Evolutionary conservation across 441 rosid genomes (phyloP), one percentile per base, ranked within the genome.

Genomic region (Erodium texanum): DNA sequence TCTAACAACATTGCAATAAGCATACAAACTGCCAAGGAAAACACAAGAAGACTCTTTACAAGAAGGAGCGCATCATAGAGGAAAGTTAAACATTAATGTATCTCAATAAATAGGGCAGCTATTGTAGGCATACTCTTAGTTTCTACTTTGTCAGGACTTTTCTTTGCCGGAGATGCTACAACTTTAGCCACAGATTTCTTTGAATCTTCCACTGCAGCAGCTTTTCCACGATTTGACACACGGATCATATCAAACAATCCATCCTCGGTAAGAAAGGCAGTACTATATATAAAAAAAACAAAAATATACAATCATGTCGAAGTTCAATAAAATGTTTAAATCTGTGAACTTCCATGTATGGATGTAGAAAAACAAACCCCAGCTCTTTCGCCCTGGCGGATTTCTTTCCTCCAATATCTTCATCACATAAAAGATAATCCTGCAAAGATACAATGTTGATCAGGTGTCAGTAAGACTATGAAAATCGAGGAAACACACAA

Each of bases 361-460:
- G 43, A 22, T 19, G 75, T 73, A 24, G 45, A 65, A 68, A 45
- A 71, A 76, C 83, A 70, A 68, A 94, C 99, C 99, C 91, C 58
- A 94, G 88, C 79, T 91, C 99, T 81, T 87, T 94, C 62, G 99
- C 97, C 82, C 83, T 94, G 66, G 77, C 62, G 9, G 99, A 94
- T 81, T 94, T 94, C 61, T 75, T 82, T 70, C 99, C 99, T 66
- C 81, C 96, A 24, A 94, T 85, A 78, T 94, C 96, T 76, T 94
- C 99, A 79, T 94, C 97, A 56, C 99, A 94, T 78, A 94, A 82
- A 70, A 94, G 94, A 84, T 87, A 89, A 81, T 78, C 89, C 99
- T 93, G 89, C 77, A 81, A 72, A 77, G 54, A 73, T 52, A 79
- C 24, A 38, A 29, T 67, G 79, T 81, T 77, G 78, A 61, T 75